phyloP scores from a whole-genome alignment of 2,329 filamentous ascomycete species.

The Falciphora oryzae region DNA sequence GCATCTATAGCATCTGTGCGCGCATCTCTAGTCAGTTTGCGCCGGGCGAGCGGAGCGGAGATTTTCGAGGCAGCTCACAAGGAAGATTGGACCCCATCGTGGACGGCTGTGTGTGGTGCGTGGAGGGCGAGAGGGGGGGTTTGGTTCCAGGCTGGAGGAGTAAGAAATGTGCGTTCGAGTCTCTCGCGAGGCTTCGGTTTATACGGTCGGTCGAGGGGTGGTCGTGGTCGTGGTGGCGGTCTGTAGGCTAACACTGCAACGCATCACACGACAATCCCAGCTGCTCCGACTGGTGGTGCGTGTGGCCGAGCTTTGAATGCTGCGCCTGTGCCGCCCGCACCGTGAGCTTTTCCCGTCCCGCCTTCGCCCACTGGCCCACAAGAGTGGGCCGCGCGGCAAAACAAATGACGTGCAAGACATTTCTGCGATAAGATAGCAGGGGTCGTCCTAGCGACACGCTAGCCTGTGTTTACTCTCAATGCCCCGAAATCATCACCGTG shows the following conservation, averaged over 20 bases:
- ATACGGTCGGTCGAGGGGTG: not conserved
- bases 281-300: not conserved
- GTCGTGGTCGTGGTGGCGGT: not conserved
- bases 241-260: not conserved
- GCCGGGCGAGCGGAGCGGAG: not conserved
- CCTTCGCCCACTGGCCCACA: not conserved
- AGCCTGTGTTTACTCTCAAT: not conserved
- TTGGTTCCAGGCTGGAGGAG: not conserved
- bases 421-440: slow-evolving; percentile 8
- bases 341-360: not conserved
- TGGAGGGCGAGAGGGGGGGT: not conserved
- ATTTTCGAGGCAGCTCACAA: slow-evolving; percentile 27
- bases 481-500: not conserved
- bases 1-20: slow-evolving; percentile 90
- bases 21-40: not conserved
- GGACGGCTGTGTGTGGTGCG: slow-evolving; percentile 8
- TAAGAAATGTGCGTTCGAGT: not conserved
- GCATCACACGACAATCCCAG: slow-evolving; percentile 4
- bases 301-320: slow-evolving; percentile 3
- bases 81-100: slow-evolving; percentile 44
- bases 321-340: not conserved
- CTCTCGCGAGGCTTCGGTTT: not conserved
- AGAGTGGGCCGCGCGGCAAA: not conserved
- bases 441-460: slow-evolving; percentile 1
- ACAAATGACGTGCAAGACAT: not conserved